Percentiles rank a stretch among this genome's conserved stretches.
Evolutionary conservation across 2,329 filamentous ascomycete species (phyloP).

Genomic region (Pseudocercospora vitis): DNA sequence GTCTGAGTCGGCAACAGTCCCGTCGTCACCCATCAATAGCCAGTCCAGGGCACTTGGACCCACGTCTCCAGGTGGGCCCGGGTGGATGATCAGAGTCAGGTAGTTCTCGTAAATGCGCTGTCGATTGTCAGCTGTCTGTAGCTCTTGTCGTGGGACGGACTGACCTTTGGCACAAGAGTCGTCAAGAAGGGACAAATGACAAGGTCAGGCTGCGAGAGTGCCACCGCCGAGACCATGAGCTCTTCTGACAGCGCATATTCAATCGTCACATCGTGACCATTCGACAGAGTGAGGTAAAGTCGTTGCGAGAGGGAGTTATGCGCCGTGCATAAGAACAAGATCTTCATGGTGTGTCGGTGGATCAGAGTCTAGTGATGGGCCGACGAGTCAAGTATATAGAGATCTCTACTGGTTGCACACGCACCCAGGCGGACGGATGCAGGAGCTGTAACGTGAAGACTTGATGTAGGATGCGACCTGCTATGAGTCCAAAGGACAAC

Average conservation of each 20-base stretch:
- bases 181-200: slow-evolving; percentile 49
- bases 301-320: slow-evolving; percentile 48
- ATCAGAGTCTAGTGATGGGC: background rate
- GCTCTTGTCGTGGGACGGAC: background rate
- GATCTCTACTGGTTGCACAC: background rate
- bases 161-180: slow-evolving; percentile 38
- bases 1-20: slow-evolving; percentile 36
- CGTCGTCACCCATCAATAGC: slow-evolving; percentile 47
- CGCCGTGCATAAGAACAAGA: slow-evolving; percentile 49
- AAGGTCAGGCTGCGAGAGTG: slow-evolving; percentile 41
- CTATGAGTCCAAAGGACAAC: background rate
- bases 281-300: slow-evolving; percentile 41
- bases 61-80: slow-evolving; percentile 46
- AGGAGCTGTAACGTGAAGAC: slow-evolving; percentile 4
- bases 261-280: slow-evolving; percentile 42
- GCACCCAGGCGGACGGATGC: slow-evolving; percentile 1
- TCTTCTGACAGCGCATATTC: slow-evolving; percentile 41
- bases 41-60: slow-evolving; percentile 47
- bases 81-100: slow-evolving; percentile 46
- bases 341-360: slow-evolving; percentile 36
- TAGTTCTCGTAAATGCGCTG: slow-evolving; percentile 39
- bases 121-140: background rate
- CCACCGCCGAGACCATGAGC: slow-evolving; percentile 43
- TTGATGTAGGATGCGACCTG: background rate
- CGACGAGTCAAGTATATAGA: background rate